A percentile compares a stretch with the other conserved stretches of the same genome.
Evolutionary conservation across 768 basidiomycete genomes (phyloP).

Genomic region (Mycena polygramma): DNA sequence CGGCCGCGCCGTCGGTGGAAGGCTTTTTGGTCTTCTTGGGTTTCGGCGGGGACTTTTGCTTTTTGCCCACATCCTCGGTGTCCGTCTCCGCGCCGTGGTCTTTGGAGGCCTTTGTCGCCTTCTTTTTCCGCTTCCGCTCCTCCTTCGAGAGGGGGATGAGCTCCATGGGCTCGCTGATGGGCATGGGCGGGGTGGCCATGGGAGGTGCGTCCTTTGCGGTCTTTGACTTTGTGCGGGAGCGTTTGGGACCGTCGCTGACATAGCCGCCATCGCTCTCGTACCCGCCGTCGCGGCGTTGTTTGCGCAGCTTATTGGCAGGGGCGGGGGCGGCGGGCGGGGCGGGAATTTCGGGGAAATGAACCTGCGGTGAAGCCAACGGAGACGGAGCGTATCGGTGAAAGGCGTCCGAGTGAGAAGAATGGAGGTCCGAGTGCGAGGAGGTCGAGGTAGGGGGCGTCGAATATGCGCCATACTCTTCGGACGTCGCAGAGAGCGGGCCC

Average conservation of each 20-base stretch:
- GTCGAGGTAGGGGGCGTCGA: slow-evolving; percentile 36
- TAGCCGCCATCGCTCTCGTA: slow-evolving; percentile 69
- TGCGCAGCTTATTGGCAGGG: slow-evolving; percentile 27
- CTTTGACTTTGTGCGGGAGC: slow-evolving; percentile 44
- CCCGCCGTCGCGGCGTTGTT: slow-evolving; percentile 51
- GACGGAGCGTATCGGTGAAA: slow-evolving; percentile 9
- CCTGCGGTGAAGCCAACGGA: slow-evolving; percentile 14
- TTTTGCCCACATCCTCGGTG: slow-evolving; percentile 32
- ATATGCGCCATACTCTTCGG: slow-evolving; percentile 36
- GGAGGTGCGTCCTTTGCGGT: slow-evolving; percentile 41
- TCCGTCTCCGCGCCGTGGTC: slow-evolving; percentile 35
- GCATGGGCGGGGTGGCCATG: slow-evolving; percentile 20
- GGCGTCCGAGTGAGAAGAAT: slow-evolving; percentile 28
- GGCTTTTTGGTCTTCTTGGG: slow-evolving; percentile 38
- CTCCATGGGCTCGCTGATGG: slow-evolving; percentile 41
- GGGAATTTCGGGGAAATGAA: slow-evolving; percentile 24
- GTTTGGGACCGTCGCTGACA: slow-evolving; percentile 55
- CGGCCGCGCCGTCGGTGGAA: slow-evolving; percentile 9
- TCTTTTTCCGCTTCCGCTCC: slow-evolving; percentile 39
- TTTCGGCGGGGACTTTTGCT: slow-evolving; percentile 28
- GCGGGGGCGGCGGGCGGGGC: neutral
- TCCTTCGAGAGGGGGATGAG: slow-evolving; percentile 40
- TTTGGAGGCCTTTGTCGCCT: slow-evolving; percentile 39
- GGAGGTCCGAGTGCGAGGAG: slow-evolving; percentile 29
- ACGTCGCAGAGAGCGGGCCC: slow-evolving; percentile 34